Base-by-base conservation (phyloP, 106 monocot genomes). In the Amphibolis antarctica region DNA sequence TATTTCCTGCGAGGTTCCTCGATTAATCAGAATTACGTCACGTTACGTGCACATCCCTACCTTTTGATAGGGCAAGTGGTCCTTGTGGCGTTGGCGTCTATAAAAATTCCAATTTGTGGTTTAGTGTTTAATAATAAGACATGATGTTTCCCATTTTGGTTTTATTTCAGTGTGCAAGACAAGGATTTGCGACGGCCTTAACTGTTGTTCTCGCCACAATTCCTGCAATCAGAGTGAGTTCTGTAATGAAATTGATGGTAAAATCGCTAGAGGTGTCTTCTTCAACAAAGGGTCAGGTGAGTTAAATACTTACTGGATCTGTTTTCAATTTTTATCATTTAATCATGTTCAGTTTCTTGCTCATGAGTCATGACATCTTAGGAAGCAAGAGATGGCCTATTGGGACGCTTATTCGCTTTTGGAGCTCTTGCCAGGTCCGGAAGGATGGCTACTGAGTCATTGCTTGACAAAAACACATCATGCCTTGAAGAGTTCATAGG, bases 371-470 rank as follows among this genome's bases (percentile, higher is more conserved):
- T 72, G 63, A 14, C 18, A 12, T 15, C 60, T 17, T 53, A 98
- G 91, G 98, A 98, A 68, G 87, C 85, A 52, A 87, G 76, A 80
- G 90, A 98, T 54, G 71, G 72, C 60, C 78, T 87, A 55, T 71
- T 98, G 67, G 98, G 98, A 6, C 82, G 82, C 20, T 76, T 98
- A 5, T 98, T 91, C 85, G 82, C 91, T 24, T 98, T 81, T 79
- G 98, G 85, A 53, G 76, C 87, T 31, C 68, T 98, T 65, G 80
- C 82, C 66, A 85, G 80, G 79, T 98, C 98, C 59, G 81, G 82
- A 12, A 59, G 82, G 63, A 62, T 98, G 53, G 36, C 76, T 64
- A 25, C 65, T 59, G 80, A 86, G 66, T 84, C 74, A 77, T 48
- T 48, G 46, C 44, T 62, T 55, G 69, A 83, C 54, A 68, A 69